Percentiles rank a stretch among this genome's conserved stretches.
phyloP scores from a whole-genome alignment of 2,329 filamentous ascomycete genomes.

The Orbilia ellipsospora region DNA sequence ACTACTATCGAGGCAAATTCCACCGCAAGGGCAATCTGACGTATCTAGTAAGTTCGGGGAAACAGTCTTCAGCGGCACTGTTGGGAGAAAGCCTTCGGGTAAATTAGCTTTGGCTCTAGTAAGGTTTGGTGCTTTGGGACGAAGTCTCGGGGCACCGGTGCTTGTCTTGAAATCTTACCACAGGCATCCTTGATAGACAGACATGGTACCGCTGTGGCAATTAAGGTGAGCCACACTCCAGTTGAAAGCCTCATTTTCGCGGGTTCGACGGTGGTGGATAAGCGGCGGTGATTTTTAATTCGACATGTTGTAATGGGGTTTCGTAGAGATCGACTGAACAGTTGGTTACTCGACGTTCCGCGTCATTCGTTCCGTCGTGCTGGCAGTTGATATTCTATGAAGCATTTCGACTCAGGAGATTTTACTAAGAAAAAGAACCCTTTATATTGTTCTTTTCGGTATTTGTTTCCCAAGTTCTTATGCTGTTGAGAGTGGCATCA shows the following conservation, averaged over 20 bases:
- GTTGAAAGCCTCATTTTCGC: slow-evolving; percentile 10
- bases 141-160: background rate
- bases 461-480: too few species aligned
- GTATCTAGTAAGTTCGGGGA: slow-evolving; percentile 26
- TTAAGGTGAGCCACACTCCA: slow-evolving; percentile 29
- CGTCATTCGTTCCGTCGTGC: too few species aligned
- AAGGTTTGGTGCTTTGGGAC: background rate
- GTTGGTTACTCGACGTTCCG: too few species aligned
- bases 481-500: too few species aligned
- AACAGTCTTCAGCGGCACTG: slow-evolving; percentile 4
- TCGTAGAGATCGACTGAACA: too few species aligned
- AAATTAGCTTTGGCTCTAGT: slow-evolving; percentile 17
- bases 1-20: slow-evolving; percentile 25
- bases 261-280: too few species aligned
- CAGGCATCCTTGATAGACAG: slow-evolving; percentile 51
- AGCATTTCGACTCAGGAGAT: too few species aligned
- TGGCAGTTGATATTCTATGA: too few species aligned
- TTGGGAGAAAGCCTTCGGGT: slow-evolving; percentile 28
- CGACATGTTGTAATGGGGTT: too few species aligned
- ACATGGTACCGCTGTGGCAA: slow-evolving; percentile 28
- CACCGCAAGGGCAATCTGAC: slow-evolving; percentile 41
- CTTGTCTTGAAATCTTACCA: slow-evolving; percentile 17
- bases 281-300: too few species aligned
- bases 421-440: too few species aligned
- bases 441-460: too few species aligned